Conservation (phyloP, 768 basidiomycete genomes). For the Amanita subjunquillea region DNA sequence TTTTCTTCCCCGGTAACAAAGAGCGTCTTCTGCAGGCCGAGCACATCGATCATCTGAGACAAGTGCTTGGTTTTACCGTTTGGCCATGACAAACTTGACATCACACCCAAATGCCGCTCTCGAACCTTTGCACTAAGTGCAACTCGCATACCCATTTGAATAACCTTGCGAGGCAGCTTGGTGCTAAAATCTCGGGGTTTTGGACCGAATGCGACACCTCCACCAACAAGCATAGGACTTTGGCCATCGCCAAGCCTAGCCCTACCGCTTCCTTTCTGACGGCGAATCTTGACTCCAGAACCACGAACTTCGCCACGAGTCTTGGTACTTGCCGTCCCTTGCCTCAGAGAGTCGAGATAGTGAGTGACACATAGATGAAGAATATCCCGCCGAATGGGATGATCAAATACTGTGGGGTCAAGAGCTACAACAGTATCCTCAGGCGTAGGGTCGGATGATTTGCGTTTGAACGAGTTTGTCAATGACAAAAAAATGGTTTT, state of each 20-base stretch:
- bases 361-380: constrained; percentile 88
- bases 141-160: constrained; percentile 87
- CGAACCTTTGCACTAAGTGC: constrained; percentile 78
- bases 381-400: constrained; percentile 86
- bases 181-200: constrained; percentile 89
- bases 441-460: constrained; percentile 26
- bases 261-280: constrained; percentile 84
- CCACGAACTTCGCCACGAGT: constrained; percentile 85
- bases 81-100: constrained; percentile 64
- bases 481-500: constrained; percentile 53
- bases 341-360: constrained; percentile 79
- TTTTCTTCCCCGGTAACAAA: constrained; percentile 61
- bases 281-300: constrained; percentile 81
- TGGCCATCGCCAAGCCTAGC: constrained; percentile 88
- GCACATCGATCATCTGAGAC: constrained; percentile 44
- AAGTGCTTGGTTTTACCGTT: constrained; percentile 64
- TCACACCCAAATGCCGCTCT: constrained; percentile 65
- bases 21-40: constrained; percentile 65
- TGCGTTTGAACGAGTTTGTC: constrained; percentile 43
- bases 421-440: constrained; percentile 47
- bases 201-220: constrained; percentile 88
- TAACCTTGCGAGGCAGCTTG: constrained; percentile 85
- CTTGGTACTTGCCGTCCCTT: constrained; percentile 88
- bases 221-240: constrained; percentile 81
- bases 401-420: constrained; percentile 76